A percentile compares a stretch with the other conserved stretches of the same genome.
Evolutionary conservation across 306 rosid species (phyloP).

Genomic region (Trifolium pratense): DNA sequence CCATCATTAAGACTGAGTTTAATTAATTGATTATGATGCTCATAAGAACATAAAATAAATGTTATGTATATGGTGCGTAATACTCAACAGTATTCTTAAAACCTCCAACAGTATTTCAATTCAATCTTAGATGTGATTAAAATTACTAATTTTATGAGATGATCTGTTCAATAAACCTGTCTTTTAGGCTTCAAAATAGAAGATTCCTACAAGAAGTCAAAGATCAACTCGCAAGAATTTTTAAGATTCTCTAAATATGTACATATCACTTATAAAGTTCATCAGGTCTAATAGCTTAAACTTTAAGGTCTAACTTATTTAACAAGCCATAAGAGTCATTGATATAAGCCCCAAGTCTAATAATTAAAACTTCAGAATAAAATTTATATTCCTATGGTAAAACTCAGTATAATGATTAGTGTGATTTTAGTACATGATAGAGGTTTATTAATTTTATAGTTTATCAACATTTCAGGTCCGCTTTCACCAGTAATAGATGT

Average conservation of each 20-base stretch:
- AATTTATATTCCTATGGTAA: background rate
- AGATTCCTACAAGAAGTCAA: too few species aligned
- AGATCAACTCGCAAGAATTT: conserved; percentile 21
- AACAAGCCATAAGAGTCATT: conserved; percentile 14
- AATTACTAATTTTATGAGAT: background rate
- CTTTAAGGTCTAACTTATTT: background rate
- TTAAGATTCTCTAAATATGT: background rate
- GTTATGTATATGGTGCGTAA: conserved; percentile 1
- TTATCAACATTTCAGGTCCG: conserved; percentile 6
- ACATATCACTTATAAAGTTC: background rate
- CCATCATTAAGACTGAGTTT: too few species aligned
- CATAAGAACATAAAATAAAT: conserved; percentile 28
- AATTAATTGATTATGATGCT: conserved; percentile 18
- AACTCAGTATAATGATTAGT: background rate
- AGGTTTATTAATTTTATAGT: conserved; percentile 11
- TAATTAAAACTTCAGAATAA: conserved; percentile 1
- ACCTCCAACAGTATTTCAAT: conserved; percentile 9
- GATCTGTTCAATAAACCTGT: background rate
- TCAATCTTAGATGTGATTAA: background rate
- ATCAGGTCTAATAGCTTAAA: background rate
- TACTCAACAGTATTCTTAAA: conserved; percentile 1
- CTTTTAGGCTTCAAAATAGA: background rate
- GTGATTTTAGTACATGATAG: conserved; percentile 19
- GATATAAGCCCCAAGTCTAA: conserved; percentile 6
- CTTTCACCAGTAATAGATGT: background rate